Percentiles rank a stretch among this genome's conserved stretches.
Evolutionary conservation across 495 filamentous ascomycete genomes (phyloP).

Genomic region (Penicillium salamii): DNA sequence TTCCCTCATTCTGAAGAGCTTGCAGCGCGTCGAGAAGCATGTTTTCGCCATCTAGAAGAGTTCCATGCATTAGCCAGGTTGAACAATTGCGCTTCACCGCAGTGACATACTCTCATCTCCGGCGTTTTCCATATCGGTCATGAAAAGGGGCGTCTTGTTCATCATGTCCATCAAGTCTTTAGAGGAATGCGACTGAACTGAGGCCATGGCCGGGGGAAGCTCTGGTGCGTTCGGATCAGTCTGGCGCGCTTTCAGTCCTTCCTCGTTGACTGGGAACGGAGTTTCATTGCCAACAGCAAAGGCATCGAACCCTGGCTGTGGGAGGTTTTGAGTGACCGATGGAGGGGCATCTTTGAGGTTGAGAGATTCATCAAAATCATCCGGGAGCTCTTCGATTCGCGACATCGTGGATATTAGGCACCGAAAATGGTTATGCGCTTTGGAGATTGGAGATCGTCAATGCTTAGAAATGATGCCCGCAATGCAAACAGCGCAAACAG

Average conservation of each 20-base stretch:
- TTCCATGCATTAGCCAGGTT: not conserved
- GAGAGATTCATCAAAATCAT: constrained; percentile 49
- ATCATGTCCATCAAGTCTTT: constrained; percentile 73
- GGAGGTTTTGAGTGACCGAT: constrained; percentile 12
- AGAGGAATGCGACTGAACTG: constrained; percentile 57
- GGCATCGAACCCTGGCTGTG: constrained; percentile 21
- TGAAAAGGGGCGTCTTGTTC: constrained; percentile 86
- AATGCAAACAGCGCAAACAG: constrained; percentile 41
- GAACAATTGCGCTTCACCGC: constrained; percentile 1
- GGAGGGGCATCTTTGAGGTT: constrained; percentile 30
- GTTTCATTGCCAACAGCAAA: constrained; percentile 32
- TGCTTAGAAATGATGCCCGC: constrained; percentile 12
- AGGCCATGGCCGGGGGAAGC: constrained; percentile 59
- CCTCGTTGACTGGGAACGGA: constrained; percentile 45
- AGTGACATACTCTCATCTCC: constrained; percentile 49
- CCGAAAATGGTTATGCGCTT: not conserved
- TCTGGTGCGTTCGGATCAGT: constrained; percentile 33
- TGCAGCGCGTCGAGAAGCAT: constrained; percentile 78
- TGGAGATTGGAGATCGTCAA: constrained; percentile 4
- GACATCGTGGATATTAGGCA: constrained; percentile 25
- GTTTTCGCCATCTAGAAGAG: constrained; percentile 57
- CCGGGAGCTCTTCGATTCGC: constrained; percentile 50
- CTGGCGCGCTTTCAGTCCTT: constrained; percentile 32
- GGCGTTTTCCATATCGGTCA: constrained; percentile 81
- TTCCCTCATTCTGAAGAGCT: constrained; percentile 90